phyloP scores from a whole-genome alignment of 2,329 filamentous ascomycete genomes.

The Fusarium chlamydosporum region DNA sequence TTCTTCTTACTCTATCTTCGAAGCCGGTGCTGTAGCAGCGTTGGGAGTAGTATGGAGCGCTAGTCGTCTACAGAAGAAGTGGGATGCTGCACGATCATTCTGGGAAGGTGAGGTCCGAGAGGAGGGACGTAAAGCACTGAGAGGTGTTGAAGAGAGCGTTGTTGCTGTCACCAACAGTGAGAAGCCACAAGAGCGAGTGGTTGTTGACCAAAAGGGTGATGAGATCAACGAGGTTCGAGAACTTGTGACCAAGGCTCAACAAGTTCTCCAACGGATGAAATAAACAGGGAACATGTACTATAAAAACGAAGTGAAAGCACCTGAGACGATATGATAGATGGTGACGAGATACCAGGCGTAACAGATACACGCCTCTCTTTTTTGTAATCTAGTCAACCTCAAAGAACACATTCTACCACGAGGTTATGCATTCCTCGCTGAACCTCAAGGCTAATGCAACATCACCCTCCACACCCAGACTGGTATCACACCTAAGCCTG shows the following conservation, averaged over 20 bases:
- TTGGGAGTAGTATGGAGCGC: conserved; percentile 73
- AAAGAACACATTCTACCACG: conserved; percentile 46
- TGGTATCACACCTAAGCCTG: conserved; percentile 47
- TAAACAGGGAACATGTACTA: conserved; percentile 53
- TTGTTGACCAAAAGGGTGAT: conserved; percentile 46
- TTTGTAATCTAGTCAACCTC: conserved; percentile 51
- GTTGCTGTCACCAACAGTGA: conserved; percentile 60
- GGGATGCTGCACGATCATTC: conserved; percentile 71
- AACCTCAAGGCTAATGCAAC: conserved; percentile 22
- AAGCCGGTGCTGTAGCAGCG: conserved; percentile 73
- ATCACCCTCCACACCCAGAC: conserved; percentile 52
- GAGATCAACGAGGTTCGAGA: conserved; percentile 60
- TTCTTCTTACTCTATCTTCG: conserved; percentile 69
- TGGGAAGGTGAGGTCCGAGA: conserved; percentile 78
- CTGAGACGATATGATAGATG: conserved; percentile 31
- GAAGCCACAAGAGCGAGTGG: conserved; percentile 43
- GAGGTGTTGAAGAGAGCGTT: conserved; percentile 68
- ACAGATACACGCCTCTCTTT: conserved; percentile 46
- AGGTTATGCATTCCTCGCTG: conserved; percentile 20
- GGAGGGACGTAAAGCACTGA: conserved; percentile 74
- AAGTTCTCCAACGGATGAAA: conserved; percentile 64
- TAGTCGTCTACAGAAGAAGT: conserved; percentile 71
- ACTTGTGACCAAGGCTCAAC: conserved; percentile 64
- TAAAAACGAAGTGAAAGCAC: conserved; percentile 37
- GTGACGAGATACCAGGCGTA: conserved; percentile 52